Percentiles rank a stretch among this genome's conserved stretches.
Evolutionary conservation across 495 filamentous ascomycete genomes (phyloP).

Genomic region (Penicillium herquei): DNA sequence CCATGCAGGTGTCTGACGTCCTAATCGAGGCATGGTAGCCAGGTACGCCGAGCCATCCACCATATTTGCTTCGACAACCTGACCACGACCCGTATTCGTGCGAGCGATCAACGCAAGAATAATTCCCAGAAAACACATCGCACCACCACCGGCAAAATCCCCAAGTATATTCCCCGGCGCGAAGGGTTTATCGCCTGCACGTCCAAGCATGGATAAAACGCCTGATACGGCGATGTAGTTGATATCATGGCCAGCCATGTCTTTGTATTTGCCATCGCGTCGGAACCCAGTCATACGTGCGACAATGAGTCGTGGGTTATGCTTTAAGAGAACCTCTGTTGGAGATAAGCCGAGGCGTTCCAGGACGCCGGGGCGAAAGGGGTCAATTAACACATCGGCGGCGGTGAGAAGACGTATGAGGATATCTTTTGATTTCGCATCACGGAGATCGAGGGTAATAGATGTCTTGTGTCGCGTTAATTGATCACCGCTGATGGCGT

Average conservation of each 20-base stretch:
- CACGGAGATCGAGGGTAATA: conserved; percentile 75
- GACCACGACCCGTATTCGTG: conserved; percentile 60
- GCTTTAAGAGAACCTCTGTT: conserved; percentile 52
- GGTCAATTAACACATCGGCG: conserved; percentile 85
- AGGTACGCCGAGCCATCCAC: conserved; percentile 83
- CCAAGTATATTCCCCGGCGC: conserved; percentile 81
- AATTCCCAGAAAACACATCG: conserved; percentile 63
- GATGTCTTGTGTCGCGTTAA: conserved; percentile 78
- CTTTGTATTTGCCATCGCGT: conserved; percentile 75
- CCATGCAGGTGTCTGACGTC: conserved; percentile 58
- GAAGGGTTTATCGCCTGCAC: conserved; percentile 64
- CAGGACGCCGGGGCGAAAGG: conserved; percentile 85
- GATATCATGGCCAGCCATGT: conserved; percentile 97
- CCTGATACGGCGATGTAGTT: conserved; percentile 93
- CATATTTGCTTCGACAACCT: conserved; percentile 95
- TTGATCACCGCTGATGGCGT: conserved; percentile 51
- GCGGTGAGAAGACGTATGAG: conserved; percentile 60
- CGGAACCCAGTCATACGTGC: conserved; percentile 87
- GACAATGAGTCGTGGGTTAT: conserved; percentile 77
- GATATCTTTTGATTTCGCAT: conserved; percentile 56
- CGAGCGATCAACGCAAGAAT: conserved; percentile 45
- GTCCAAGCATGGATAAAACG: conserved; percentile 71
- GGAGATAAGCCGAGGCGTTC: conserved; percentile 79
- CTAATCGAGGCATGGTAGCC: conserved; percentile 69
- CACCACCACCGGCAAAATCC: conserved; percentile 92